A percentile compares a stretch with the other conserved stretches of the same genome.
Conservation (phyloP, 2,329 filamentous ascomycete genomes). For the Aaosphaeria arxii region DNA sequence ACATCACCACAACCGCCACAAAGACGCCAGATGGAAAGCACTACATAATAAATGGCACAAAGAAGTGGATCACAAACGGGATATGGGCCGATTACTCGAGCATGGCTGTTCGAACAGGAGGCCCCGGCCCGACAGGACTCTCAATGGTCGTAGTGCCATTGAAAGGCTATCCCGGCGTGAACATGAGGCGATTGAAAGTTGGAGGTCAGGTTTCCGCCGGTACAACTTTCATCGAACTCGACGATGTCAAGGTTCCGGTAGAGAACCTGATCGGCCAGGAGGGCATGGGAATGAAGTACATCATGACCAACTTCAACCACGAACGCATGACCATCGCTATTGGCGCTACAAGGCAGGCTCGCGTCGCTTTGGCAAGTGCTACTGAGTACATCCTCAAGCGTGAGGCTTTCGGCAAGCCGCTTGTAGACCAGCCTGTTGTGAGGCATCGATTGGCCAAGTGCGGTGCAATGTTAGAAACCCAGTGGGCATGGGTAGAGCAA, state of each 20-base stretch:
- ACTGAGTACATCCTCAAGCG: constrained; percentile 64
- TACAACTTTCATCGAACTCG: constrained; percentile 73
- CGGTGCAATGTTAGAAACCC: constrained; percentile 65
- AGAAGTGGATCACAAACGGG: constrained; percentile 65
- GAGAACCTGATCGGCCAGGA: constrained; percentile 69
- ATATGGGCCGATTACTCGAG: constrained; percentile 66
- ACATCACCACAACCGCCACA: constrained; percentile 65
- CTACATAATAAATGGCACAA: constrained; percentile 71
- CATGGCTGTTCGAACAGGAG: constrained; percentile 73
- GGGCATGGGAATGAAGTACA: constrained; percentile 69
- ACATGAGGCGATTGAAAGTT: constrained; percentile 66
- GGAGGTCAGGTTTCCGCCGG: constrained; percentile 63
- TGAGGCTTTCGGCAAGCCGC: constrained; percentile 64
- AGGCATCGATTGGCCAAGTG: constrained; percentile 69
- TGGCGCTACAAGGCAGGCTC: constrained; percentile 59
- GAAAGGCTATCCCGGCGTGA: constrained; percentile 64
- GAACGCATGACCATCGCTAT: constrained; percentile 68
- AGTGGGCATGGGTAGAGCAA: constrained; percentile 71
- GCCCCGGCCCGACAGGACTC: constrained; percentile 60
- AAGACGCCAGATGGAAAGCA: constrained; percentile 62
- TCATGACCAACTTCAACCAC: constrained; percentile 80
- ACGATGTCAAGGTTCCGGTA: constrained; percentile 69
- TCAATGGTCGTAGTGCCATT: constrained; percentile 68
- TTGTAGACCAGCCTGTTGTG: constrained; percentile 74
- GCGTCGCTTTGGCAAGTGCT: constrained; percentile 58